phyloP scores from a whole-genome alignment of 306 rosid species.

The Datisca glomerata region DNA sequence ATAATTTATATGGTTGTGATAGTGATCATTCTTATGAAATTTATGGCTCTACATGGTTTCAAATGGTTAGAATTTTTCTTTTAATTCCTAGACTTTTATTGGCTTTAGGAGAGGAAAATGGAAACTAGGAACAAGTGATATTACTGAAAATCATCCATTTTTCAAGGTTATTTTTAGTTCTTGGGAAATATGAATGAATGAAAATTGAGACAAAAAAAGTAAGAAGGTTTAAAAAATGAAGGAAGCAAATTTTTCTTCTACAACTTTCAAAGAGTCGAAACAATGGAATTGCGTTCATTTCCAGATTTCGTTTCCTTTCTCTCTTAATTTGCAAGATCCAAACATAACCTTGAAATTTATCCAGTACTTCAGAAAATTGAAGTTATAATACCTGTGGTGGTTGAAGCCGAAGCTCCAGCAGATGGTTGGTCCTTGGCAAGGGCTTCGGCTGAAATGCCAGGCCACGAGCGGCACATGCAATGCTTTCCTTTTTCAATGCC shows the following conservation, averaged over 20 bases:
- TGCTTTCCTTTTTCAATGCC: conserved; percentile 52
- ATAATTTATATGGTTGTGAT: too few relatives aligned
- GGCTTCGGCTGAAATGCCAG: conserved; percentile 26
- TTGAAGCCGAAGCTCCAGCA: background rate
- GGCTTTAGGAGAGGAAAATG: too few relatives aligned
- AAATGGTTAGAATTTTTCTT: too few relatives aligned
- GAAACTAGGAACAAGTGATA: too few relatives aligned
- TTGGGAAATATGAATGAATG: too few relatives aligned
- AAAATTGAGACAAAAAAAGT: background rate
- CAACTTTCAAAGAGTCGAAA: too few relatives aligned
- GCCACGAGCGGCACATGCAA: conserved; percentile 69
- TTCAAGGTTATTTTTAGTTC: too few relatives aligned
- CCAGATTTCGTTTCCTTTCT: background rate
- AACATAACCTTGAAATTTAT: background rate
- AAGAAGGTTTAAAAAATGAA: background rate
- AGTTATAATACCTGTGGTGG: conserved; percentile 1
- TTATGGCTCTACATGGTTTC: too few relatives aligned
- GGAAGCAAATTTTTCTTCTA: background rate
- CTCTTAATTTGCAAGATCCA: background rate
- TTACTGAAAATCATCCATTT: too few relatives aligned
- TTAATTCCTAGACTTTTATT: too few relatives aligned
- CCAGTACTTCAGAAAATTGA: background rate
- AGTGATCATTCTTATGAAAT: too few relatives aligned
- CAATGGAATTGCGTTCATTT: background rate
- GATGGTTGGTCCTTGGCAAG: conserved; percentile 5